Evolutionary conservation across 2,329 filamentous ascomycete genomes (phyloP).

Genomic region (Coniochaeta hoffmannii): DNA sequence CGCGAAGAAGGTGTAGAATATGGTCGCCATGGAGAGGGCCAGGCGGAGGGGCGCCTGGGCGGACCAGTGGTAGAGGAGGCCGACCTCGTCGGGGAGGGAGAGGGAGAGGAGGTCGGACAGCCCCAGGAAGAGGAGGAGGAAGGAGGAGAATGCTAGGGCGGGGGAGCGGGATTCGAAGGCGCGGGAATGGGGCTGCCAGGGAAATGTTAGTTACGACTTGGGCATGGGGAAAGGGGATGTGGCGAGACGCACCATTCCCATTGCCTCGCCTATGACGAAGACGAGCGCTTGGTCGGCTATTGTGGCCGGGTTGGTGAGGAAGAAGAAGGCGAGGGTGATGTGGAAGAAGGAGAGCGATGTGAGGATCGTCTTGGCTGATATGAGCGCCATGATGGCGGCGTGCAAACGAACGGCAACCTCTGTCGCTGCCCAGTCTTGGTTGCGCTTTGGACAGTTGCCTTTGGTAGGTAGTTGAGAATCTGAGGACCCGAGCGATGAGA

Average conservation of each 20-base stretch:
- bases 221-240: neutral
- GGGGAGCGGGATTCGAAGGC: conserved; percentile 62
- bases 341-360: conserved; percentile 78
- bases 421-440: neutral
- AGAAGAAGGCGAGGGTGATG: conserved; percentile 74
- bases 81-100: conserved; percentile 60
- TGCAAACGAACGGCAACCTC: neutral
- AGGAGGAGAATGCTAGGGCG: conserved; percentile 66
- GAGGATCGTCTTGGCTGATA: conserved; percentile 75
- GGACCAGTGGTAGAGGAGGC: conserved; percentile 56
- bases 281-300: conserved; percentile 76
- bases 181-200: conserved; percentile 51
- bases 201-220: conserved; percentile 1
- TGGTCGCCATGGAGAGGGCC: conserved; percentile 51
- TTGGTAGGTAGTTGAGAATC: too few relatives aligned
- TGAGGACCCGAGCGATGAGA: too few relatives aligned
- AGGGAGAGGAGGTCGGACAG: conserved; percentile 59
- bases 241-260: conserved; percentile 59
- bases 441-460: too few relatives aligned
- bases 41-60: conserved; percentile 62
- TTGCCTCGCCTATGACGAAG: conserved; percentile 72
- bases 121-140: conserved; percentile 55
- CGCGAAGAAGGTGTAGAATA: conserved; percentile 60
- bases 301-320: conserved; percentile 64
- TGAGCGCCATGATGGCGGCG: conserved; percentile 59